Base-by-base conservation (phyloP, 129 eudicot genomes). In the Kitagawia praeruptora region DNA sequence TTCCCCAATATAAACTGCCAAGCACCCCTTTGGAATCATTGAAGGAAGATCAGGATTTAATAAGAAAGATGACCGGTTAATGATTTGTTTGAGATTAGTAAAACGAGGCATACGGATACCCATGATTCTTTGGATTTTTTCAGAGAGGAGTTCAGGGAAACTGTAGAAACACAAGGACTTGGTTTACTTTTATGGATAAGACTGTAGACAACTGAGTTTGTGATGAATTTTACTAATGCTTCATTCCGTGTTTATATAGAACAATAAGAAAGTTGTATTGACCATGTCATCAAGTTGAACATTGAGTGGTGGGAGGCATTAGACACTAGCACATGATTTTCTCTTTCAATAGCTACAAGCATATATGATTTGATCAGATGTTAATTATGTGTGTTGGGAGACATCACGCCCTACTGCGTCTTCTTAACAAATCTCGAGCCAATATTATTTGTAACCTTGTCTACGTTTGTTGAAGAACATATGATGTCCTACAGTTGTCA, bases 61-160 rank as follows among this genome's bases (percentile, higher is more conserved):
- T 28, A 14, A 64, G 39, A 28, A 66, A 3, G 72, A 66, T 3
- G 72, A 66, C 18, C 21, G 37, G 37, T 4, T 25, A 28, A 66
- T 21, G 39, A 64, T 64, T 27, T 64, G 71, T 28, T 27, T 64
- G 18, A 64, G 18, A 27, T 64, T 25, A 64, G 18, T 1, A 67
- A 67, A 14, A 67, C 73, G 73, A 67, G 70, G 70, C 70, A 63
- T 63, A 28, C 70, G 70, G 11, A 63, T 25, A 63, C 70, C 70
- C 70, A n/a, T 61, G 37, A 25, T 61, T 31, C 37, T 7, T n/a
- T 61, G 3, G 37, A 61, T 25, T 4, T 64, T 16, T 14, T 15
- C 71, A 67, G n/a, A 18, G 23, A 67, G 34, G 11, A 34, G 23
- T 34, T 31, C 10, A 1, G 44, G 23, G 23, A 34, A 67, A 31